Evolutionary conservation across 257 asterid species (phyloP).

Genomic region (Solanum pimpinellifolium): DNA sequence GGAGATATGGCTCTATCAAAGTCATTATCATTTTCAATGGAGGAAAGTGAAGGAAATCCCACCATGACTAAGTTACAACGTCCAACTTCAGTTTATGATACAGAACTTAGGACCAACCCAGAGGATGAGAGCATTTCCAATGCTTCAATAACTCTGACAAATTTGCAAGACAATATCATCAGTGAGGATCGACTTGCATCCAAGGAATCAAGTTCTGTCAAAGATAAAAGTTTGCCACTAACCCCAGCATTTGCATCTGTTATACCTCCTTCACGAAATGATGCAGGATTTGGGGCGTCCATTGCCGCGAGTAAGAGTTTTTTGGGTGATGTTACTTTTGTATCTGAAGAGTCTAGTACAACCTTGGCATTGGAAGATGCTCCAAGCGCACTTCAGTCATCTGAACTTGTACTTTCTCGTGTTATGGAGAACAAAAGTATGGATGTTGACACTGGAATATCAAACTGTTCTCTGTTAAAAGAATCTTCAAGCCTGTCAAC

Average conservation of each 20-base stretch:
- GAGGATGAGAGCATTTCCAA: background rate
- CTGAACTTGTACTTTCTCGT: conserved; percentile 9
- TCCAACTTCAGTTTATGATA: conserved; percentile 9
- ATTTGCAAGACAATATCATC: background rate
- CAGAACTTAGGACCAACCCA: conserved; percentile 2
- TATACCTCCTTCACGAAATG: conserved; percentile 12
- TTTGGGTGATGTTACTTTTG: conserved; percentile 7
- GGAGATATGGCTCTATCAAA: background rate
- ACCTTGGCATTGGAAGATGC: background rate
- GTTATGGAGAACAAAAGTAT: conserved; percentile 7
- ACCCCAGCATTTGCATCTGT: background rate
- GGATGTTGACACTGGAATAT: conserved; percentile 2
- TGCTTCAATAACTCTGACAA: background rate
- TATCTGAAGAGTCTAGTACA: background rate
- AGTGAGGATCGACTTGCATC: background rate
- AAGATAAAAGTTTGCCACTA: background rate
- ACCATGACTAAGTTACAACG: background rate
- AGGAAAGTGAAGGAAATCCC: background rate
- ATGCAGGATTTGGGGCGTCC: conserved; percentile 8
- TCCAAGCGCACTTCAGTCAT: conserved; percentile 6
- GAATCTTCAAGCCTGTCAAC: conserved; percentile 6
- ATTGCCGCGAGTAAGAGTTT: background rate
- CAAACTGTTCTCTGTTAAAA: conserved; percentile 10
- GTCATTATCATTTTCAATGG: background rate
- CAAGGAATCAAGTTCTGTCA: background rate